Evolutionary conservation across 2,329 filamentous ascomycete species (phyloP).

Genomic region (Venturia aucupariae): DNA sequence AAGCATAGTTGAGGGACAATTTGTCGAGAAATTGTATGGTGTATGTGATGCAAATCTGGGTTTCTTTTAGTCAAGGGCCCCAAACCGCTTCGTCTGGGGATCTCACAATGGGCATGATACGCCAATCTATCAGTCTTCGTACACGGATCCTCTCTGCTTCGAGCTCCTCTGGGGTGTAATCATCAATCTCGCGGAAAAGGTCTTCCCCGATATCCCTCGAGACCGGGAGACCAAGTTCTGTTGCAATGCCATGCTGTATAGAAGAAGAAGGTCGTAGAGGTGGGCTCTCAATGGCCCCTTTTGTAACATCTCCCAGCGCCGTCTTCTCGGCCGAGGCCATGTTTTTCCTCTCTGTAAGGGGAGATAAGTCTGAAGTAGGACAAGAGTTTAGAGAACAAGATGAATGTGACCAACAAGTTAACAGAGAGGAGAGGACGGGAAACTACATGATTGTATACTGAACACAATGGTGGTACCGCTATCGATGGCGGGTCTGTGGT

Average conservation of each 20-base stretch:
- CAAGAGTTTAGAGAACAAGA: neutral
- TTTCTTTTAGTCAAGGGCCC: neutral
- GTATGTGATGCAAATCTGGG: slow-evolving; percentile 23
- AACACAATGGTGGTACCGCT: neutral
- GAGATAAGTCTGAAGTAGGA: neutral
- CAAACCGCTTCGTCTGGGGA: neutral
- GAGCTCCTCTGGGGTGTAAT: slow-evolving; percentile 35
- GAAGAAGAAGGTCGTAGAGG: neutral
- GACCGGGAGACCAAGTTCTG: neutral
- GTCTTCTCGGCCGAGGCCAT: neutral
- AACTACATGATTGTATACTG: neutral
- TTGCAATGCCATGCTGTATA: neutral
- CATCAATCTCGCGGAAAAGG: slow-evolving; percentile 36
- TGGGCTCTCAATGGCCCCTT: neutral
- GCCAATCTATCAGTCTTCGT: slow-evolving; percentile 36
- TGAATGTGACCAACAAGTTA: too few relatives aligned
- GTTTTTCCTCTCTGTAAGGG: neutral
- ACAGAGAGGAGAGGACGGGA: neutral
- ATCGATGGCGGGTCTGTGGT: neutral
- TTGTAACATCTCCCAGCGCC: neutral
- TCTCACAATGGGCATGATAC: slow-evolving; percentile 38
- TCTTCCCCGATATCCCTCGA: slow-evolving; percentile 34
- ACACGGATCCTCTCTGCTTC: slow-evolving; percentile 34
- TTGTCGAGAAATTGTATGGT: slow-evolving; percentile 35
- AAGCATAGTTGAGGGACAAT: slow-evolving; percentile 33